Conservation (phyloP, 441 rosid genomes). For the Aquilaria agallochum region DNA sequence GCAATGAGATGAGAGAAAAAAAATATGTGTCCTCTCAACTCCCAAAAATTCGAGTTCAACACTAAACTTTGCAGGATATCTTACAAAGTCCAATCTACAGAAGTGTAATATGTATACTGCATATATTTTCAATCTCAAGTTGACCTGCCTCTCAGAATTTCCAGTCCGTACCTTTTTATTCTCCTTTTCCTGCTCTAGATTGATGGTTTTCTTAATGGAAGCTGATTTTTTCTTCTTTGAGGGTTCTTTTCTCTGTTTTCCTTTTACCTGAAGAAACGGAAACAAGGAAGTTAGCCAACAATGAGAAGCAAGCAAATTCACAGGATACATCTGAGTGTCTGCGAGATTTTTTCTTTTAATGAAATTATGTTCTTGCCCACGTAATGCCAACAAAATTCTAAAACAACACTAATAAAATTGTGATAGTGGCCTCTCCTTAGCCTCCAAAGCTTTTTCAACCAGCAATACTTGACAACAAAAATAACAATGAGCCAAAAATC, state of each 20-base stretch:
- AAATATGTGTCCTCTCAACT: too few relatives aligned
- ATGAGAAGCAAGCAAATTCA: background rate
- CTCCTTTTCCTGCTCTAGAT: conserved; percentile 15
- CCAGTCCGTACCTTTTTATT: conserved; percentile 23
- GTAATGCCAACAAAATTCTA: background rate
- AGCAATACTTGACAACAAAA: too few relatives aligned
- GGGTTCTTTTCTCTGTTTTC: conserved; percentile 13
- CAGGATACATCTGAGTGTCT: background rate
- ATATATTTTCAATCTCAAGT: background rate
- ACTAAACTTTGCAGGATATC: too few relatives aligned
- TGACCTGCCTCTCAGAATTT: background rate
- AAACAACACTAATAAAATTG: too few relatives aligned
- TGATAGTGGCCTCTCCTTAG: too few relatives aligned
- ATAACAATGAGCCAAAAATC: too few relatives aligned
- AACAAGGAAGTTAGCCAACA: background rate
- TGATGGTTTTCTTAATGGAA: conserved; percentile 21
- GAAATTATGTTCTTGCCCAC: background rate
- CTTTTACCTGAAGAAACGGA: conserved; percentile 5
- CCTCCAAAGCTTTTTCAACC: too few relatives aligned
- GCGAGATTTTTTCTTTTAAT: background rate
- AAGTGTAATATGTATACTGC: too few relatives aligned
- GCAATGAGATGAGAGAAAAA: background rate
- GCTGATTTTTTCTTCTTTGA: conserved; percentile 15
- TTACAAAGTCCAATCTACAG: too few relatives aligned
- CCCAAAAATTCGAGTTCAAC: too few relatives aligned